These are phyloP conservation scores for Phytophthora pseudosyringae DNA, from an alignment of 352 stramenopile species.

Conservation along the genomic window DNA sequence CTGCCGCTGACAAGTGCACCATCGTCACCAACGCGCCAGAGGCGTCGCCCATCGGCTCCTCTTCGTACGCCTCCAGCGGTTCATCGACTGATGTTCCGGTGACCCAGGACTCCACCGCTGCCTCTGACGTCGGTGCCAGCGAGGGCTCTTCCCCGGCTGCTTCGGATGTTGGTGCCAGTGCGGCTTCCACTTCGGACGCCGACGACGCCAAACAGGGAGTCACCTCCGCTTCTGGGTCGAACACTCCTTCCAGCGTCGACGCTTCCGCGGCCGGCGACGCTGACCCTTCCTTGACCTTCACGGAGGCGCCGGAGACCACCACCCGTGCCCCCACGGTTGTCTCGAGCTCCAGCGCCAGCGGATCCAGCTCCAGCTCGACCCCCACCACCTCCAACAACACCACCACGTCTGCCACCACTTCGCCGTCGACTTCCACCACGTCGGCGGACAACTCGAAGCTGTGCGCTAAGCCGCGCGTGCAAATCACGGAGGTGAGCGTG, in stretches of 20 bases:
- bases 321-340: conserved; percentile 4
- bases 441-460: conserved; percentile 38
- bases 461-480: conserved; percentile 48
- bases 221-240: conserved; percentile 27
- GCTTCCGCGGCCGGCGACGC: conserved; percentile 8
- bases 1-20: conserved; percentile 2
- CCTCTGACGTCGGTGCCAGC: background rate
- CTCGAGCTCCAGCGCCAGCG: conserved; percentile 12
- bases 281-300: conserved; percentile 2
- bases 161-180: too few species aligned
- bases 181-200: background rate
- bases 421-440: conserved; percentile 14
- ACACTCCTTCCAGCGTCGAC: conserved; percentile 3
- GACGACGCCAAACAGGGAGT: background rate
- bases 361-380: conserved; percentile 1
- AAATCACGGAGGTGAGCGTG: conserved; percentile 50
- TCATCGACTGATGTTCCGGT: conserved; percentile 1
- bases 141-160: too few species aligned
- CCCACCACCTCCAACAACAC: conserved; percentile 14
- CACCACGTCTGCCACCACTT: conserved; percentile 9
- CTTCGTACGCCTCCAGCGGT: conserved; percentile 6
- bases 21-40: conserved; percentile 3
- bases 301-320: conserved; percentile 5
- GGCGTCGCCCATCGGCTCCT: background rate
- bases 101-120: conserved; percentile 8